Evolutionary conservation across 1,139 yeast genomes (phyloP), one percentile per base, ranked within the genome.

Genomic region (Taphrina communis): DNA sequence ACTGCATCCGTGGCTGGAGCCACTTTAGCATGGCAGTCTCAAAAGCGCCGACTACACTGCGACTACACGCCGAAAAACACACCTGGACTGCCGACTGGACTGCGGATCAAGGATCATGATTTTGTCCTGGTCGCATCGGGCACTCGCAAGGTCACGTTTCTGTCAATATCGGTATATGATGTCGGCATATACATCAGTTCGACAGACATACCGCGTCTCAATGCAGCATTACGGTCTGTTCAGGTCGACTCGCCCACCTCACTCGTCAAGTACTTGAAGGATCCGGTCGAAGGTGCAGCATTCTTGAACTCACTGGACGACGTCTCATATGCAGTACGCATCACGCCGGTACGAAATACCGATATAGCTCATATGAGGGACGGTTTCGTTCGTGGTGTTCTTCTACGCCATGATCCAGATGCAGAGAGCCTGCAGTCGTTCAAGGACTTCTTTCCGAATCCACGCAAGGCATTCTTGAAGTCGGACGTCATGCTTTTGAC

Each of bases 321-420:
- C 59, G 84, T 89, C 31, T 83, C 86, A 70, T 82, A 91, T 73
- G 81, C 87, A 61, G 87, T 91, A 46, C 82, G 96, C 72, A 87
- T 94, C 72, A 87, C 89, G 21, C 97, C 99, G 0, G 87, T 89
- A 11, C 84, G 96, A 75, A 90, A 89, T 77, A 93, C 98, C 0
- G 97, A 93, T 77, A 90, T 89, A 78, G 86, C 86, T 72, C 98
- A 94, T 77, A 79, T 94, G 76, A 85, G 89, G 74, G 98, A 94
- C 76, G 98, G 98, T 0, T 85, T 94, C 72, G 85, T 91, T 69
- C 88, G 94, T 75, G 87, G 96, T 1, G 83, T 88, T 62, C 81
- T 86, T 76, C 86, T 55, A 14, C 67, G 67, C 17, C 61, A 63
- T 14, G 31, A 48, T 14, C 67, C 67, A 19, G 67, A 63, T 46